phyloP scores from a whole-genome alignment of 1,284 basidiomycete species.

The Inonotus obliquus region DNA sequence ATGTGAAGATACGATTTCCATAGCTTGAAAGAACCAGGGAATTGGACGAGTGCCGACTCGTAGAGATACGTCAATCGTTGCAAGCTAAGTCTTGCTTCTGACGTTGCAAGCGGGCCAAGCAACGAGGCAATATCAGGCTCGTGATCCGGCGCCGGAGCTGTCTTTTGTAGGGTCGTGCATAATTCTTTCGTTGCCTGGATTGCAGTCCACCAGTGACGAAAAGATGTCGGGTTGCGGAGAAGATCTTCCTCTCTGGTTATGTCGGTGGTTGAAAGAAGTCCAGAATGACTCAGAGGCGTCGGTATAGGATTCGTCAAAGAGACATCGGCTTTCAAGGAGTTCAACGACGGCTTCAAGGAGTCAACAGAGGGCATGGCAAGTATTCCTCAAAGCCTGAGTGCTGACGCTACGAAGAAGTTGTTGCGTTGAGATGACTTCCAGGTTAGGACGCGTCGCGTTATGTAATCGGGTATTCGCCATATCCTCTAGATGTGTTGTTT shows the following conservation, averaged over 20 bases:
- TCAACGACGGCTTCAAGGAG: slow-evolving; percentile 39
- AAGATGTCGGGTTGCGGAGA: slow-evolving; percentile 87
- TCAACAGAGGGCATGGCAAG: slow-evolving; percentile 48
- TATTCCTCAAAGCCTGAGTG: slow-evolving; percentile 20
- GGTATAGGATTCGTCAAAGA: slow-evolving; percentile 85
- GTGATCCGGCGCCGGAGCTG: slow-evolving; percentile 44
- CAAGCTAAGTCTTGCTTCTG: slow-evolving; percentile 67
- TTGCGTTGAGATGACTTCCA: neutral
- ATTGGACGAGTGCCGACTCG: slow-evolving; percentile 86
- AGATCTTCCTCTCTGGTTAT: slow-evolving; percentile 92
- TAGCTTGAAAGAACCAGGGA: slow-evolving; percentile 88
- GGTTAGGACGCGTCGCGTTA: neutral
- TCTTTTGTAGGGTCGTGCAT: slow-evolving; percentile 51
- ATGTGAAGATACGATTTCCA: slow-evolving; percentile 92
- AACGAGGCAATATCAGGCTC: slow-evolving; percentile 46
- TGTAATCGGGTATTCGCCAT: neutral
- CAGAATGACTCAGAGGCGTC: slow-evolving; percentile 71
- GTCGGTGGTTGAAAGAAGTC: slow-evolving; percentile 75
- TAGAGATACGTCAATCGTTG: slow-evolving; percentile 88
- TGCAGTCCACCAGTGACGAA: slow-evolving; percentile 89
- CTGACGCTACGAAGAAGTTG: neutral
- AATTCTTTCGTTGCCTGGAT: slow-evolving; percentile 75
- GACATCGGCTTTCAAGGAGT: slow-evolving; percentile 58
- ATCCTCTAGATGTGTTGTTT: neutral
- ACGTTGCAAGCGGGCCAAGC: slow-evolving; percentile 73